Conservation (phyloP, 371 early-diverging fungal genomes). For the Mortierella sp. region DNA sequence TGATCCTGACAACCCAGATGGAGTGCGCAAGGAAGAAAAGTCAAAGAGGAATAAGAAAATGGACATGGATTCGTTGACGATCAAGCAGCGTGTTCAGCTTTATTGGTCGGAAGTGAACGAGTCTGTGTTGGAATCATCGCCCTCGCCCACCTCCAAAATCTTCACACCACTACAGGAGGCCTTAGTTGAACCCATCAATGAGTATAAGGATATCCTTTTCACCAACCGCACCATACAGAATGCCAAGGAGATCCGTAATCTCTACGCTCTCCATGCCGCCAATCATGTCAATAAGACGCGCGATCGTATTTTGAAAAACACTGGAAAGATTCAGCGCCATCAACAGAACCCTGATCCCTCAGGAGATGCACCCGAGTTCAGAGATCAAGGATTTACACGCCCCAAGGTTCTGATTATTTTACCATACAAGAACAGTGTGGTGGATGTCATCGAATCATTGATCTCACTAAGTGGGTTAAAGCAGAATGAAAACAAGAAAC, state of each 20-base stretch:
- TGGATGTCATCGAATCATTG: constrained; percentile 81
- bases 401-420: constrained; percentile 91
- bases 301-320: constrained; percentile 84
- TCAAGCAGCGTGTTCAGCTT: constrained; percentile 45
- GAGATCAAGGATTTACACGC: constrained; percentile 96
- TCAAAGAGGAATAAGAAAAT: constrained; percentile 45
- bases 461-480: constrained; percentile 80
- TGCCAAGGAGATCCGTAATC: constrained; percentile 72
- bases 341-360: constrained; percentile 59
- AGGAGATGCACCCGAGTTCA: constrained; percentile 73
- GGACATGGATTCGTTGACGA: constrained; percentile 54
- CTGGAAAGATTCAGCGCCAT: constrained; percentile 72
- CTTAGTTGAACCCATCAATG: constrained; percentile 73
- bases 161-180: constrained; percentile 68
- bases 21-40: constrained; percentile 35
- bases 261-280: constrained; percentile 85
- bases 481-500: constrained; percentile 85
- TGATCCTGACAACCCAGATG: constrained; percentile 46
- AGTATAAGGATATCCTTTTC: constrained; percentile 83
- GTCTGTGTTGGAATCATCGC: constrained; percentile 16
- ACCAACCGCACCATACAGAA: constrained; percentile 71
- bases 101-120: constrained; percentile 47
- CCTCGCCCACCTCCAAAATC: constrained; percentile 18
- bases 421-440: constrained; percentile 89
- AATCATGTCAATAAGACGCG: constrained; percentile 91